Conservation (phyloP, 129 eudicot genomes). For the Apium graveolens region DNA sequence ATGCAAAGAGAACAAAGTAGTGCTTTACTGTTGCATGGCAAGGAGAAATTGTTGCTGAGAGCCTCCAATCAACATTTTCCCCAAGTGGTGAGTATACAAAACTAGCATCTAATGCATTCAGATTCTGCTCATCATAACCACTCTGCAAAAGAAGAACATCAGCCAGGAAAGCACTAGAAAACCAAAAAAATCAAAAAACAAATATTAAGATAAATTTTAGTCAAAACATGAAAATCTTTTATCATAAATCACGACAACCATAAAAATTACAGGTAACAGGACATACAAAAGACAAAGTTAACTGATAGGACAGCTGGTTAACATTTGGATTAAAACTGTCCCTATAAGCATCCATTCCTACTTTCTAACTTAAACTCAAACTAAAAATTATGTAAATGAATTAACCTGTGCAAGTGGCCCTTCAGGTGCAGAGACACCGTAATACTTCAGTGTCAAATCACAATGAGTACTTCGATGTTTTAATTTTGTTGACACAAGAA, state of each 20-base stretch:
- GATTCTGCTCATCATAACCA: slow-evolving; percentile 76
- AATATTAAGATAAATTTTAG: background rate
- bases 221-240: background rate
- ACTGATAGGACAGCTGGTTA: background rate
- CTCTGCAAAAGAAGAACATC: slow-evolving; percentile 44
- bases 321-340: background rate
- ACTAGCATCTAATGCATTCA: slow-evolving; percentile 82
- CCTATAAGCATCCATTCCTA: background rate
- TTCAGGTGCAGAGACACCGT: slow-evolving; percentile 93
- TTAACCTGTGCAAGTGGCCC: slow-evolving; percentile 95
- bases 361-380: background rate
- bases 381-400: background rate
- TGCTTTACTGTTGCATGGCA: slow-evolving; percentile 91
- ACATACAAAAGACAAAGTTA: background rate
- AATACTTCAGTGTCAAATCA: slow-evolving; percentile 69
- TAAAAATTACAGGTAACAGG: background rate
- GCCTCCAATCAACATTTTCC: slow-evolving; percentile 90
- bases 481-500: slow-evolving; percentile 67
- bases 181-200: background rate
- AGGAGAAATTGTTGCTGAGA: slow-evolving; percentile 88
- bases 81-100: slow-evolving; percentile 82
- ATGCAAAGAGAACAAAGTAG: background rate
- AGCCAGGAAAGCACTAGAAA: background rate
- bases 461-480: slow-evolving; percentile 77
- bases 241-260: background rate